A percentile compares a stretch with the other conserved stretches of the same genome.
Evolutionary conservation across 2,329 filamentous ascomycete species (phyloP).

Genomic region (Ceratocystis eucalypticola): DNA sequence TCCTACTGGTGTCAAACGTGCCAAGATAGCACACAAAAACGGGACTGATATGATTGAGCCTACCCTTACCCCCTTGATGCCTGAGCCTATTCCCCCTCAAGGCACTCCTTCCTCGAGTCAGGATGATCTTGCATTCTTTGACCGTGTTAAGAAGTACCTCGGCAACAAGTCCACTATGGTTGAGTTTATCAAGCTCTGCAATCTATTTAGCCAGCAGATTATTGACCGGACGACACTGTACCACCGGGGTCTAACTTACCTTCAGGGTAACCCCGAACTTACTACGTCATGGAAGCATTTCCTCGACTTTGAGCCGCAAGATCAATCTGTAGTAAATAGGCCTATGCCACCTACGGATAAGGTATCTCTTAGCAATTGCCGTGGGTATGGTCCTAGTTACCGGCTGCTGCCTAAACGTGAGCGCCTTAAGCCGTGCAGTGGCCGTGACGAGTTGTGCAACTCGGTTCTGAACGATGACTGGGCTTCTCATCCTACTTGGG

Average conservation of each 20-base stretch:
- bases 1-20: slow-evolving; percentile 38
- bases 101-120: slow-evolving; percentile 58
- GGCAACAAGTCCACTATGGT: slow-evolving; percentile 84
- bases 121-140: slow-evolving; percentile 88
- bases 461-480: slow-evolving; percentile 93
- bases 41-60: slow-evolving; percentile 58
- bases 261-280: slow-evolving; percentile 79
- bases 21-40: slow-evolving; percentile 61
- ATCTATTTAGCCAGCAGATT: slow-evolving; percentile 83
- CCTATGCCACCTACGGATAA: slow-evolving; percentile 62
- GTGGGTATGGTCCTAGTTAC: slow-evolving; percentile 91
- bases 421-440: slow-evolving; percentile 80
- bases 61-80: slow-evolving; percentile 74
- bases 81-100: slow-evolving; percentile 70
- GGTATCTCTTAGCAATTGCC: slow-evolving; percentile 89
- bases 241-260: slow-evolving; percentile 70
- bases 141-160: slow-evolving; percentile 91
- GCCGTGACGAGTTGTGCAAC: slow-evolving; percentile 86
- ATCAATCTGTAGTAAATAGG: slow-evolving; percentile 65
- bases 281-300: slow-evolving; percentile 79
- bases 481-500: slow-evolving; percentile 98
- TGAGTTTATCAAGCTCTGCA: slow-evolving; percentile 94
- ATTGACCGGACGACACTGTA: slow-evolving; percentile 76
- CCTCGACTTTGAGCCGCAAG: slow-evolving; percentile 61
- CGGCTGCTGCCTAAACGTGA: slow-evolving; percentile 82